Percentiles rank a stretch among this genome's conserved stretches.
phyloP scores from a whole-genome alignment of 108 stramenopile species.

The Schizochytrium sp. region DNA sequence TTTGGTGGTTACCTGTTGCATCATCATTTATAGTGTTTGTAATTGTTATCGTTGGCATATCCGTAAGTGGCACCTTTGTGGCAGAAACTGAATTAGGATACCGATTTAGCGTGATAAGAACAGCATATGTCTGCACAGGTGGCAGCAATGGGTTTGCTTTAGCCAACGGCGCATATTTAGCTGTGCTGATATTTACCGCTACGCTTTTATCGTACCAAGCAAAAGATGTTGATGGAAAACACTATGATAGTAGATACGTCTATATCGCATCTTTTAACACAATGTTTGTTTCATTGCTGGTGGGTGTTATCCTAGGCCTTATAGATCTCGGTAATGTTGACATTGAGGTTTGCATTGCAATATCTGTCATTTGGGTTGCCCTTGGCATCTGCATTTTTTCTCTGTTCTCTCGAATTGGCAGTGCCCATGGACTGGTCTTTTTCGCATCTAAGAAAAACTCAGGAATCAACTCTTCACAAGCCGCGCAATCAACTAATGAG shows the following conservation, averaged over 20 bases:
- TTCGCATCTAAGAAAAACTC: not conserved
- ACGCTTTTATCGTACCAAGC: not conserved
- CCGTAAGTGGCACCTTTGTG: not conserved
- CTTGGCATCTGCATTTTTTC: not conserved
- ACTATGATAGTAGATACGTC: constrained; percentile 44
- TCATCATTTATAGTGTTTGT: not conserved
- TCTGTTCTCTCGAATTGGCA: not conserved
- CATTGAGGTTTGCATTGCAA: constrained; percentile 31
- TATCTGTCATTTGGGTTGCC: constrained; percentile 12
- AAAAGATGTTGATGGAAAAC: constrained; percentile 16
- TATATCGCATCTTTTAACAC: not conserved
- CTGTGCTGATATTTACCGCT: not conserved
- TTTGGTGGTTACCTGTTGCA: not conserved
- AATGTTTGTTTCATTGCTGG: not conserved
- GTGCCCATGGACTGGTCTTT: not conserved
- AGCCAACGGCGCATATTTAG: constrained; percentile 10
- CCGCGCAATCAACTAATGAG: constrained; percentile 33
- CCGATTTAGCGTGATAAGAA: not conserved
- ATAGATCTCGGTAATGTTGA: not conserved
- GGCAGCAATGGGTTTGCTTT: constrained; percentile 4
- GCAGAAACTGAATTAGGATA: not conserved
- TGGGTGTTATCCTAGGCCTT: not conserved
- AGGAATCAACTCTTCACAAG: not conserved
- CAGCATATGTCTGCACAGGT: not conserved
- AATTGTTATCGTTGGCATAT: not conserved